Evolutionary conservation across 1,284 basidiomycete species (phyloP).

Genomic region (Ustilago trichophora): DNA sequence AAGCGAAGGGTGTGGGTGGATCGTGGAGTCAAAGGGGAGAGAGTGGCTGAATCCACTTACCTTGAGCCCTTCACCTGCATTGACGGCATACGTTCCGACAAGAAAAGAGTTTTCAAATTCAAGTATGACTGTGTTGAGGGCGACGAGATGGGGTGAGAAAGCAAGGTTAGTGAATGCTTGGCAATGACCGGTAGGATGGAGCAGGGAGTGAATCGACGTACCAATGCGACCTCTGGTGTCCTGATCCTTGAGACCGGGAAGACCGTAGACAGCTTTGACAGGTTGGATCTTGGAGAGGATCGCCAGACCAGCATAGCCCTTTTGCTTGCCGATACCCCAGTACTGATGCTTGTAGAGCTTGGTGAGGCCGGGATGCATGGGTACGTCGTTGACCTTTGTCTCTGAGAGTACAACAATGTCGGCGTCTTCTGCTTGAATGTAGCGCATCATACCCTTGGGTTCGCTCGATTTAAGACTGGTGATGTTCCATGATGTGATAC

Average conservation of each 20-base stretch:
- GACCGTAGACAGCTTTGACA: constrained; percentile 70
- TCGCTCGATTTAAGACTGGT: constrained; percentile 57
- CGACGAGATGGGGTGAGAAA: too few relatives aligned
- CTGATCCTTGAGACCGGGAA: constrained; percentile 70
- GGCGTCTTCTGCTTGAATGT: constrained; percentile 62
- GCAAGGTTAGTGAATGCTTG: neutral
- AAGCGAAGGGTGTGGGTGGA: neutral
- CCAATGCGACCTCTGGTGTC: constrained; percentile 53
- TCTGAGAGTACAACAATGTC: constrained; percentile 62
- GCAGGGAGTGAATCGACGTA: constrained; percentile 18
- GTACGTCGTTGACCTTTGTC: constrained; percentile 61
- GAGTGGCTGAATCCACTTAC: constrained; percentile 66
- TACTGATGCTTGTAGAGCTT: constrained; percentile 58
- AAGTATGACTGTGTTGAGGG: constrained; percentile 73
- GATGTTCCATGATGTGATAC: constrained; percentile 63
- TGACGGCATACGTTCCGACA: constrained; percentile 86
- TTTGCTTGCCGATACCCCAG: constrained; percentile 63
- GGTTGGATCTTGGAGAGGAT: constrained; percentile 82
- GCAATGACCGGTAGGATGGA: too few relatives aligned
- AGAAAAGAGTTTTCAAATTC: constrained; percentile 79
- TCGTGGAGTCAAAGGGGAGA: too few relatives aligned
- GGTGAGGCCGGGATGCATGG: constrained; percentile 50
- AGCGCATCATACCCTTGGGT: constrained; percentile 59
- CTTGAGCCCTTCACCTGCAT: constrained; percentile 82
- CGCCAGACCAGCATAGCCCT: constrained; percentile 76